These are phyloP conservation scores for Dimocarpus longan DNA, from an alignment of 345 rosid genomes.

Conservation along the genomic window DNA sequence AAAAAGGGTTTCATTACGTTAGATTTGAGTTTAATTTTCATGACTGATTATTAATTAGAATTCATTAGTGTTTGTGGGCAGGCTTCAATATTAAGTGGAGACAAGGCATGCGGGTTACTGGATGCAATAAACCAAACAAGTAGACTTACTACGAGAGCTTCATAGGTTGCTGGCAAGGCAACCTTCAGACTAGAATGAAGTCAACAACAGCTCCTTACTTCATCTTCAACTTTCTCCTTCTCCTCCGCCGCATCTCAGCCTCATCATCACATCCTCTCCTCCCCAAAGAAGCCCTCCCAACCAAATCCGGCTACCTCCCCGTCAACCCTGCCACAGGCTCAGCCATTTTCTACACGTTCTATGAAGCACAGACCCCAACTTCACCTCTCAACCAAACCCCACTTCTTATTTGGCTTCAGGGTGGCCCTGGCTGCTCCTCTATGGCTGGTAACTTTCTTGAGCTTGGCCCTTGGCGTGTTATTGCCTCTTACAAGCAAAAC, in stretches of 20 bases:
- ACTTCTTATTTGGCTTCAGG: slow-evolving; percentile 83
- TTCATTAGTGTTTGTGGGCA: too few species aligned
- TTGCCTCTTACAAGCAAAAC: slow-evolving; percentile 29
- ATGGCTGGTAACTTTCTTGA: slow-evolving; percentile 85
- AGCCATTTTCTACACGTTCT: slow-evolving; percentile 74
- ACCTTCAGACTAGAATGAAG: background rate
- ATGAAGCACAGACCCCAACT: slow-evolving; percentile 66
- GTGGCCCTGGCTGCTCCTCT: slow-evolving; percentile 95
- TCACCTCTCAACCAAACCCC: slow-evolving; percentile 57
- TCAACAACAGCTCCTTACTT: slow-evolving; percentile 17
- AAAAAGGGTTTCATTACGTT: too few species aligned
- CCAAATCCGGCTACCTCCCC: slow-evolving; percentile 80
- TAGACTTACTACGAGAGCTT: too few species aligned
- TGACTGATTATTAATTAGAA: too few species aligned
- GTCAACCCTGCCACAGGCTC: slow-evolving; percentile 53
- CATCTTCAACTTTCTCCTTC: slow-evolving; percentile 23
- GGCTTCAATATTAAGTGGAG: too few species aligned
- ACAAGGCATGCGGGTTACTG: too few species aligned
- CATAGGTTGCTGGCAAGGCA: too few species aligned
- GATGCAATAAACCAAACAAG: too few species aligned
- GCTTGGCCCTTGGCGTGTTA: slow-evolving; percentile 80
- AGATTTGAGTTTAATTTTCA: too few species aligned
- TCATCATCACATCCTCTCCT: slow-evolving; percentile 32
- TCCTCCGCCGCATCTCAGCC: slow-evolving; percentile 15
- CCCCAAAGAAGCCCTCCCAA: slow-evolving; percentile 69